Evolutionary conservation across 2,329 filamentous ascomycete genomes (phyloP), one percentile per base, ranked within the genome.

Genomic region (Lachnellula subtilissima): DNA sequence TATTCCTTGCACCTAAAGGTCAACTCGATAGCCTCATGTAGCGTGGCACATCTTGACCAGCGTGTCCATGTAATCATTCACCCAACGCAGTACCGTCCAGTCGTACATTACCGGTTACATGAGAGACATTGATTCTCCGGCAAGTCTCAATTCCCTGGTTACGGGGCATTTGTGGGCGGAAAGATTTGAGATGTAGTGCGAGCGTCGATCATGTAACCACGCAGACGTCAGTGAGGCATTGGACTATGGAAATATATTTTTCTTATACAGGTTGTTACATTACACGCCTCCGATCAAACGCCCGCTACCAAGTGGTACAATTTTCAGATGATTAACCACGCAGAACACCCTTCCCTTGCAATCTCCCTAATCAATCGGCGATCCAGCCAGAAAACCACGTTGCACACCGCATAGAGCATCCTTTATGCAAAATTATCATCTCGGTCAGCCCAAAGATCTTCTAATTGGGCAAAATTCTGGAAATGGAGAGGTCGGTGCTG

Each of bases 381-480:
- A 54, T 53, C 48, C 36, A 32, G 45, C 48, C 43, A 51, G 28
- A 48, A 43, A 47, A 43, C 45, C 43, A 39, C 36, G 19, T 15
- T 19, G 47, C 48, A 42, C 36, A 52, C 28, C 32, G 54, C 43
- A 46, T 14, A 48, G 48, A 50, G 48, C 50, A 37, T 32, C 28
- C 28, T 63, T 79, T 82, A 97, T 66, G 91, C 93, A 77, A 99
- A 96, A 72, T 92, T 93, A 76, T 99, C 93, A 61, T 84, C 84
- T 67, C 91, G 81, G 73, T 99, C 94, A 48, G 97, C 92, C 84
- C 92, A 96, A 43, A 96, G 89, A 73, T 99, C 93, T 76, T 99
- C 94, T 71, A 99, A 75, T 77, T 99, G 93, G 1, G 92, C 91
- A 75, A 99, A 99, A 73, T 91, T 96, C 72, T 93, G 88, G 82